phyloP scores from a whole-genome alignment of 768 basidiomycete species.

The Steccherinum ochraceum region DNA sequence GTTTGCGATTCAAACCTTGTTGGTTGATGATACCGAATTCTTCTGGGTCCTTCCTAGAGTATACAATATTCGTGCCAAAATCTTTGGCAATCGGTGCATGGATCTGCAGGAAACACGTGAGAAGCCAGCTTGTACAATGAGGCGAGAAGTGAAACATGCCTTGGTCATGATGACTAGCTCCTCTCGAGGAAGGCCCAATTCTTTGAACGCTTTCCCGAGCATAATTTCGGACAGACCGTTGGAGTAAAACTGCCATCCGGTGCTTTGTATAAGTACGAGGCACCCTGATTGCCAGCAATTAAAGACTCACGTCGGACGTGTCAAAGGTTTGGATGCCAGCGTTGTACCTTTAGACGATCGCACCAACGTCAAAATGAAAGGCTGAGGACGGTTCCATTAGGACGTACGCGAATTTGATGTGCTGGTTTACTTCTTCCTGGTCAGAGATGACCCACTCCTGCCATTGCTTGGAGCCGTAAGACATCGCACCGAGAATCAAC shows the following conservation, averaged over 20 bases:
- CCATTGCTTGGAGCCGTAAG: conserved; percentile 18
- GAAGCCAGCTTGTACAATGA: neutral
- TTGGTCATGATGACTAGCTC: conserved; percentile 49
- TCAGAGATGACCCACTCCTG: conserved; percentile 31
- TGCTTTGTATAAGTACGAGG: no score
- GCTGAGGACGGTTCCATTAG: conserved; percentile 6
- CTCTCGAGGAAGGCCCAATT: conserved; percentile 37
- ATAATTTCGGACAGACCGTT: conserved; percentile 37
- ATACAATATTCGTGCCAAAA: neutral
- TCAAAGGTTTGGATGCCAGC: conserved; percentile 36
- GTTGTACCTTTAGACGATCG: conserved; percentile 31
- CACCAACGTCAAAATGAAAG: neutral
- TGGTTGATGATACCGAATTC: conserved; percentile 31
- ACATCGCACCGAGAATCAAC: conserved; percentile 25
- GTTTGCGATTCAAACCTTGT: conserved; percentile 35
- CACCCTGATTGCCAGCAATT: no score
- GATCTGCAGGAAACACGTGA: neutral
- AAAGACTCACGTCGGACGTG: conserved; percentile 24
- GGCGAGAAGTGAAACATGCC: conserved; percentile 8
- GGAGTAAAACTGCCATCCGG: conserved; percentile 32
- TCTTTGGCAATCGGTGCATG: neutral
- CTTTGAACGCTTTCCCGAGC: conserved; percentile 40
- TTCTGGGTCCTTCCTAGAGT: conserved; percentile 9
- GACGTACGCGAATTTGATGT: conserved; percentile 37
- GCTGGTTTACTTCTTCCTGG: conserved; percentile 27